Evolutionary conservation across 495 filamentous ascomycete genomes (phyloP).

Genomic region (Cudoniella acicularis): DNA sequence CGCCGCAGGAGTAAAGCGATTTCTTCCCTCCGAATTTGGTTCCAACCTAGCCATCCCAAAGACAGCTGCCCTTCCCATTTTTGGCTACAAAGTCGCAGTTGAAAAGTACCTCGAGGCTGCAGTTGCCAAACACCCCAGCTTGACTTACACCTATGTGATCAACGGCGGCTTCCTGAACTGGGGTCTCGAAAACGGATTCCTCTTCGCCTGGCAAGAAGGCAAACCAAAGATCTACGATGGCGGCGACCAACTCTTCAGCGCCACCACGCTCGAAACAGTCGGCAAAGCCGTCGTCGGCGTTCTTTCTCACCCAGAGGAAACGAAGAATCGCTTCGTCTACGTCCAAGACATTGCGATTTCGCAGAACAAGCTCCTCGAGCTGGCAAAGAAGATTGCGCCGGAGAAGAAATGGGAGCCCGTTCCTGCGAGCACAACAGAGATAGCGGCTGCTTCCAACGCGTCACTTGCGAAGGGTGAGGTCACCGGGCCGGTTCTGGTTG

Average conservation of each 20-base stretch:
- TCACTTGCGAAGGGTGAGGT: conserved; percentile 27
- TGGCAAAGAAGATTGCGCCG: conserved; percentile 37
- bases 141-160: conserved; percentile 43
- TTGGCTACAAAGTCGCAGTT: conserved; percentile 39
- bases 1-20: conserved; percentile 53
- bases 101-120: conserved; percentile 39
- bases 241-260: conserved; percentile 38
- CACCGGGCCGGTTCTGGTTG: conserved; percentile 16
- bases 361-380: conserved; percentile 38
- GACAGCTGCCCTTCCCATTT: conserved; percentile 35
- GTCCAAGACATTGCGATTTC: conserved; percentile 37
- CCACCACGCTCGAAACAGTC: conserved; percentile 37
- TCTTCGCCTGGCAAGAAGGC: conserved; percentile 34
- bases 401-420: conserved; percentile 30
- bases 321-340: conserved; percentile 44
- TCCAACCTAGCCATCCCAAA: conserved; percentile 35
- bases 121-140: conserved; percentile 22
- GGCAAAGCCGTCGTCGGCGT: conserved; percentile 40
- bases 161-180: conserved; percentile 49
- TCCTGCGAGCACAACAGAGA: conserved; percentile 25
- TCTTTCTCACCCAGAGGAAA: conserved; percentile 41
- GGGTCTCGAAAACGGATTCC: conserved; percentile 35
- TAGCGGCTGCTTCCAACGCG: conserved; percentile 29
- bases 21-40: conserved; percentile 66
- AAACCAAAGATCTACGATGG: conserved; percentile 34